A percentile compares a stretch with the other conserved stretches of the same genome.
Conservation (phyloP, 208 protist genomes). For the Porcisia hertigi region DNA sequence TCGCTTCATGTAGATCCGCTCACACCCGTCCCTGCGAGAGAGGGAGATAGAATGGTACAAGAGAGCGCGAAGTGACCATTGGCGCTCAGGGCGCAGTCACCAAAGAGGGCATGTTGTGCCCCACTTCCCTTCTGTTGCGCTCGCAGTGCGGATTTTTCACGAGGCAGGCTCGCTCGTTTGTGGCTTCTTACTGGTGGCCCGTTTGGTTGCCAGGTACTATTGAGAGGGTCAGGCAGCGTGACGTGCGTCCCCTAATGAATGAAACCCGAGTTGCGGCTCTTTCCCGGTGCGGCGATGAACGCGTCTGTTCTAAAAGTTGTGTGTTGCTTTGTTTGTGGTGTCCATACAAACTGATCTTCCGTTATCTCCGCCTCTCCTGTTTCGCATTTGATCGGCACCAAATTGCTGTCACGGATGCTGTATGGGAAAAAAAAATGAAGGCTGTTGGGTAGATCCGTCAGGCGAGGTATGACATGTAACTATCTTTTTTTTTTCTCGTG, state of each 20-base stretch:
- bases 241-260: not conserved
- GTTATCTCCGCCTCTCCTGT: not conserved
- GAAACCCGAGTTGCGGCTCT: not conserved
- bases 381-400: constrained; percentile 4
- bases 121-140: not conserved
- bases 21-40: not conserved
- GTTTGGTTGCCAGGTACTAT: not conserved
- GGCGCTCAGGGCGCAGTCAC: not conserved
- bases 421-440: not conserved
- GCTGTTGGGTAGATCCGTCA: too few relatives aligned
- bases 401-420: not conserved
- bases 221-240: not conserved
- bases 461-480: not conserved
- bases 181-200: not conserved
- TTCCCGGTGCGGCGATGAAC: constrained; percentile 18
- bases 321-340: not conserved
- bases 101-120: not conserved
- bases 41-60: not conserved
- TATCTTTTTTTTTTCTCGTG: not conserved
- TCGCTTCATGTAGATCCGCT: not conserved
- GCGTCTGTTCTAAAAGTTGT: constrained; percentile 6
- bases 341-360: not conserved
- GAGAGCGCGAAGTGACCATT: not conserved
- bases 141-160: not conserved
- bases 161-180: not conserved